A percentile compares a stretch with the other conserved stretches of the same genome.
Conservation (phyloP, 257 asterid species). For the Ocimum tenuiflorum region DNA sequence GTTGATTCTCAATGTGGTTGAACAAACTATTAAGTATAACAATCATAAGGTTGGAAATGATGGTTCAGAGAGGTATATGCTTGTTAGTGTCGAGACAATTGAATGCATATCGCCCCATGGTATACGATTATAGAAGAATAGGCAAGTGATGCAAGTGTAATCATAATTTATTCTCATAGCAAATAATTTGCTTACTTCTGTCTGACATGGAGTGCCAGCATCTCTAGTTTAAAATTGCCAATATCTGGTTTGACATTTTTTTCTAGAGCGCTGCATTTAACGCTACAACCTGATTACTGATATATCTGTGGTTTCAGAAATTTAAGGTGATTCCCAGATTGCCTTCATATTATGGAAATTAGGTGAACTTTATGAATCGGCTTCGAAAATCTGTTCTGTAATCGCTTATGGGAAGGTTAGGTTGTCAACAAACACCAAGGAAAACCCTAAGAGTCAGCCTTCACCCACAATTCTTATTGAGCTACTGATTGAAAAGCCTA, state of each 20-base stretch:
- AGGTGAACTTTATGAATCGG: constrained; percentile 5
- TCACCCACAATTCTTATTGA: background rate
- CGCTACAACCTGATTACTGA: constrained; percentile 15
- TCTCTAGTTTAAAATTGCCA: background rate
- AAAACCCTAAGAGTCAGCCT: background rate
- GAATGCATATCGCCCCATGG: background rate
- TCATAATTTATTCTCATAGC: background rate
- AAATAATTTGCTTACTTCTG: constrained; percentile 3
- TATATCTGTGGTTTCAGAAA: constrained; percentile 9
- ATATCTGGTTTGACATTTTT: background rate
- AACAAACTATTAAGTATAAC: background rate
- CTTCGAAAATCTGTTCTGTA: background rate
- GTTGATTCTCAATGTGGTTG: constrained; percentile 1
- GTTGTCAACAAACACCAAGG: background rate
- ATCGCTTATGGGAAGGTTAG: background rate
- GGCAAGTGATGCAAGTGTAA: background rate
- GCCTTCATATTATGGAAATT: background rate
- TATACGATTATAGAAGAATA: background rate
- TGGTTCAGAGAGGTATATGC: constrained; percentile 4
- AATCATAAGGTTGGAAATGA: background rate
- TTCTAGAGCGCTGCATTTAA: constrained; percentile 11
- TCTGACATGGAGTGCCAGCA: background rate
- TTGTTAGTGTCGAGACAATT: background rate
- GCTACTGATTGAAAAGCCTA: background rate
- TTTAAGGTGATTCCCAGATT: too few species aligned